Evolutionary conservation across 1,139 yeast genomes (phyloP), one percentile per base, ranked within the genome.

Genomic region (Candida smagusa): DNA sequence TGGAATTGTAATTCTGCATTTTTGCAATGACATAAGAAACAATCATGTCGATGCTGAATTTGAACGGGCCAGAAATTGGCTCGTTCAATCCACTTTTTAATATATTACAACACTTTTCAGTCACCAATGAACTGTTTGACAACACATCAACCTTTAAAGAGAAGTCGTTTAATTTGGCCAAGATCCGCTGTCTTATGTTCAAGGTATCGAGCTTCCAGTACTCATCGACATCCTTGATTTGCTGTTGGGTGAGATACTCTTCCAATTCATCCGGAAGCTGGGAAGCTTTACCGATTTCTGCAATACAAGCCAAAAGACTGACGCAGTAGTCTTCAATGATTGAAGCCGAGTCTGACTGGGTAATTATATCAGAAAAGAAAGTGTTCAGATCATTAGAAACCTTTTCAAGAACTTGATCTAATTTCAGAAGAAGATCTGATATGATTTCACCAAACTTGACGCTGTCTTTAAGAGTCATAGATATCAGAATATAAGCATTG

Each of bases 271-370:
- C 84, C 0, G 85, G 80, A 4, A 77, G 56, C 33, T 72, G 70
- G 47, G 84, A 61, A 0, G 90, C 88, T 41, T 79, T 81, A 0
- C 89, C 92, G 9, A 86, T 61, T 40, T 83, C 86, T 13, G 71
- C 70, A 0, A 87, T 58, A 53, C 89, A 84, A 7, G 75, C 63
- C 23, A 85, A 60, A 33, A 86, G 58, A 26, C 88, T 79, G 4
- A 68, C 47, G 3, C 74, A 52, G 44, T 80, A 79, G 9, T 73
- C 78, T 29, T 56, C 55, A 22, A 48, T 39, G 9, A 31, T 23
- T 12, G 58, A 62, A 3, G 40, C 31, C 11, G 30, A 39, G 13
- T 48, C 43, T 7, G 22, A 32, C 16, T 32, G 35, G 13, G 12
- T n/a, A 4, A 16, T 13, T 7, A 31, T 12, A 11, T 30, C 33